phyloP scores from a whole-genome alignment of 305 asterid genomes.

The Vinca major region DNA sequence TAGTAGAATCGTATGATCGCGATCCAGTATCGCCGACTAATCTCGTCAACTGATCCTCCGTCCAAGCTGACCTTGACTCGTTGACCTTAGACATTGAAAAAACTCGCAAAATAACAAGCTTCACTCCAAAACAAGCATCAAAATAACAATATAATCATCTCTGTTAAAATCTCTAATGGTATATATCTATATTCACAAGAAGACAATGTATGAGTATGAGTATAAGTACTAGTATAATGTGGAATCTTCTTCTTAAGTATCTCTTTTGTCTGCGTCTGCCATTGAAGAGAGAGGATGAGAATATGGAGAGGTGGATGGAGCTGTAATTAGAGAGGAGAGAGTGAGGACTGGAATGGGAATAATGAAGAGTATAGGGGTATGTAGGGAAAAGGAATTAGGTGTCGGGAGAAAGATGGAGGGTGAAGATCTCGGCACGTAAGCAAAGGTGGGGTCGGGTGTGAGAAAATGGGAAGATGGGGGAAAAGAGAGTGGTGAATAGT shows the following conservation, averaged over 20 bases:
- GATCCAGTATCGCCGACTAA: constrained; percentile 21
- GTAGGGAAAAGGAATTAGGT: not conserved
- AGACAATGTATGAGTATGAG: not conserved
- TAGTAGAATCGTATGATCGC: constrained; percentile 24
- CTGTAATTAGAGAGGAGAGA: not conserved
- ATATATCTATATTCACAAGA: not conserved
- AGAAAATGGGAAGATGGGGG: not conserved
- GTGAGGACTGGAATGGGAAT: constrained; percentile 27
- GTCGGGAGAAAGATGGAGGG: constrained; percentile 13
- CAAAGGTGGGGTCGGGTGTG: not conserved
- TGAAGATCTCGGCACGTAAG: constrained; percentile 33
- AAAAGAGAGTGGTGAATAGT: constrained; percentile 9
- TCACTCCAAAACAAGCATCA: not conserved
- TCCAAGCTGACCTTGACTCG: constrained; percentile 37
- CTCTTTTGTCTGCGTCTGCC: constrained; percentile 5
- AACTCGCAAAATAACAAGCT: constrained; percentile 20
- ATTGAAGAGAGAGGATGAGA: constrained; percentile 9
- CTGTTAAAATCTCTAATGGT: constrained; percentile 11
- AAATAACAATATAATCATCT: not conserved
- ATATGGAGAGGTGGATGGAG: constrained; percentile 17
- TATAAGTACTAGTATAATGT: not conserved
- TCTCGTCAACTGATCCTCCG: constrained; percentile 12
- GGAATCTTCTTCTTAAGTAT: not conserved
- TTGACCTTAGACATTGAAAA: constrained; percentile 56
- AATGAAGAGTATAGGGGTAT: constrained; percentile 20